Evolutionary conservation across 2,329 filamentous ascomycete species (phyloP), one percentile per base, ranked within the genome.

Genomic region (Leptoxyphium fumago): DNA sequence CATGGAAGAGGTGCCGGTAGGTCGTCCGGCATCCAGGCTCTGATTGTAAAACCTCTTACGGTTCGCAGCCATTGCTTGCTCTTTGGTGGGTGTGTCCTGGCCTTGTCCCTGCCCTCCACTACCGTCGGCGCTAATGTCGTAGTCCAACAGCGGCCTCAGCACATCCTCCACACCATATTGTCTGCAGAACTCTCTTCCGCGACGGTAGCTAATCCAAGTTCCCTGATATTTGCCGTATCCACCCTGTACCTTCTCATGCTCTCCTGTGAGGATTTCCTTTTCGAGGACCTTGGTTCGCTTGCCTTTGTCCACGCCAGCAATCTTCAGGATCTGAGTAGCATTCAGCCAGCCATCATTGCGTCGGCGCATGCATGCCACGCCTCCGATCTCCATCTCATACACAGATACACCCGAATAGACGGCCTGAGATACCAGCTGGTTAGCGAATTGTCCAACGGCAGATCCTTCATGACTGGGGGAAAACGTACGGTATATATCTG

Each of bases 191-290:
- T 95, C 86, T 39, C 93, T 74, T 1, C 89, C 91, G 48, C 89
- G 79, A 41, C 89, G 83, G 58, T 94, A 96, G 58, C 83, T 85
- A 58, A 98, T 94, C 91, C 91, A 98, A 2, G 91, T 98, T 44
- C 91, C 91, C 68, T 98, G 91, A 58, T 98, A 98, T 69, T 96
- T 96, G 51, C 91, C 91, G 58, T 98, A 98, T 5, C 91, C 91
- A 29, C 91, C 91, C 62, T 98, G 91, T 2, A 98, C 89, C 65
- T 98, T 98, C 63, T 98, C 91, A 63, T 98, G 89, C 59, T 94
- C 85, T 57, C 91, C 91, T 0, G 84, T 91, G 50, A 94, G 78
- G 46, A 98, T 94, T 64, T 98, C 91, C 65, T 96, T 96, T 62
- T 98, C 91, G 42, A 98, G 73, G 7, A 96, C 93, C 64, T 96